Conservation (phyloP, 768 basidiomycete species). For the Lanmaoa rubissima region DNA sequence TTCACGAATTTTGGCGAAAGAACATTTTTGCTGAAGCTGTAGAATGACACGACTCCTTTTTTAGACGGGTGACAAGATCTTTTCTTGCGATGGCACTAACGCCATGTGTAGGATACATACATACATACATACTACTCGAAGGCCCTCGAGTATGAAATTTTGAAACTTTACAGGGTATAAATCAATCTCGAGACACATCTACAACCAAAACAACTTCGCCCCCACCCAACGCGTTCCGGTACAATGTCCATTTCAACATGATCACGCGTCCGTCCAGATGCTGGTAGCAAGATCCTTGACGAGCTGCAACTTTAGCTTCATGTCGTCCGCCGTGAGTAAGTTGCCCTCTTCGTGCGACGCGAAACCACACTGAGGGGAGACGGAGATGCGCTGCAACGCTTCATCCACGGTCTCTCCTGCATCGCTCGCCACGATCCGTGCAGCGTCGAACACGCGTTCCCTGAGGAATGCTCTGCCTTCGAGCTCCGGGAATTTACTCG, state of each 20-base stretch:
- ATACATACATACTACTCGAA: background rate
- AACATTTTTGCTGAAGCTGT: background rate
- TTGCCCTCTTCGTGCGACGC: slow-evolving; percentile 48
- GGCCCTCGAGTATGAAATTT: background rate
- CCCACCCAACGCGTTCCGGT: background rate
- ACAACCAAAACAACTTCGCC: no score
- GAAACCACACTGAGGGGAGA: slow-evolving; percentile 54
- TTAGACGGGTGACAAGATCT: background rate
- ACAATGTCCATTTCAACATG: background rate
- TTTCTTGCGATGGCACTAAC: background rate
- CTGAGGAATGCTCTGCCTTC: slow-evolving; percentile 43
- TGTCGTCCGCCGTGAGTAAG: slow-evolving; percentile 34
- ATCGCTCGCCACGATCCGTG: slow-evolving; percentile 41
- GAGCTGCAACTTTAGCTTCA: slow-evolving; percentile 30
- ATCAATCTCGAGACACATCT: background rate
- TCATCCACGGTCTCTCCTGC: slow-evolving; percentile 36
- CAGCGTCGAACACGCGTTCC: slow-evolving; percentile 42
- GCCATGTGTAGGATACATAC: background rate
- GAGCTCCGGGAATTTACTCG: slow-evolving; percentile 42
- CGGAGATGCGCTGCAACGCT: slow-evolving; percentile 38
- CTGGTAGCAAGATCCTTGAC: slow-evolving; percentile 36
- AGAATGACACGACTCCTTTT: background rate
- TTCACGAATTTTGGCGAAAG: background rate
- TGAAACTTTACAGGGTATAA: background rate
- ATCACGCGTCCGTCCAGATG: slow-evolving; percentile 34